Conservation (phyloP, 2,329 filamentous ascomycete species). For the Magnaporthiopsis rhizophila region DNA sequence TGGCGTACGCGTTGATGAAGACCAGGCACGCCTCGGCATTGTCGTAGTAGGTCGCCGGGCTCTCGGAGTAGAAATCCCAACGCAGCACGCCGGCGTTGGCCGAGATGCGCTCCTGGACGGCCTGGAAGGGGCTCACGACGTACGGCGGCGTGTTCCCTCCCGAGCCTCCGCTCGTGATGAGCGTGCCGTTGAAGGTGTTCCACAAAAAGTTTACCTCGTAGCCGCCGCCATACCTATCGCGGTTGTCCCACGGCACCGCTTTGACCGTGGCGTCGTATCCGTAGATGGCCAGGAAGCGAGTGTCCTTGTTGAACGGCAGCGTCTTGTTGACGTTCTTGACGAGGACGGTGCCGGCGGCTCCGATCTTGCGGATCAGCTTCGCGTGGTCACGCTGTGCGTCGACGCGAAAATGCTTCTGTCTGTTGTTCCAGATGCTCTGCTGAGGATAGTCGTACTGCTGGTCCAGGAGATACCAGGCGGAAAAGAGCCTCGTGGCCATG, state of each 20-base stretch:
- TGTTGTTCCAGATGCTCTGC: slow-evolving; percentile 38
- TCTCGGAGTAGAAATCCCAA: slow-evolving; percentile 42
- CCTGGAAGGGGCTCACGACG: slow-evolving; percentile 40
- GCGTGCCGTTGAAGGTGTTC: slow-evolving; percentile 44
- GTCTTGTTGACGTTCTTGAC: slow-evolving; percentile 57
- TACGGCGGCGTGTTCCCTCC: slow-evolving; percentile 43
- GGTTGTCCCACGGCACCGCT: slow-evolving; percentile 37
- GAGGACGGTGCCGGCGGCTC: slow-evolving; percentile 48
- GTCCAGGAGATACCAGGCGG: slow-evolving; percentile 29
- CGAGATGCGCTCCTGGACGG: slow-evolving; percentile 45
- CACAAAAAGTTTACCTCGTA: slow-evolving; percentile 37
- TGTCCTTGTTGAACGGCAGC: slow-evolving; percentile 33
- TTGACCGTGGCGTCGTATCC: slow-evolving; percentile 52
- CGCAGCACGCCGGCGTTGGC: slow-evolving; percentile 49
- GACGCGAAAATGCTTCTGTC: slow-evolving; percentile 56
- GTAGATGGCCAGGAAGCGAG: slow-evolving; percentile 49
- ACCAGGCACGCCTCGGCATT: slow-evolving; percentile 55
- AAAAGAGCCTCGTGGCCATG: slow-evolving; percentile 63
- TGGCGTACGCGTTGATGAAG: slow-evolving; percentile 62
- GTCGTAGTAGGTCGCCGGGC: slow-evolving; percentile 34
- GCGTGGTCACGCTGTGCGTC: slow-evolving; percentile 45
- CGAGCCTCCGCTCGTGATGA: slow-evolving; percentile 43
- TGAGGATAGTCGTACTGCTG: slow-evolving; percentile 18
- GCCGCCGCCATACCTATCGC: slow-evolving; percentile 28
- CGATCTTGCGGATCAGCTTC: slow-evolving; percentile 40